Percentiles rank a stretch among this genome's conserved stretches.
These are phyloP conservation scores for Diaporthe humulicola DNA, from an alignment of 2,329 filamentous ascomycete genomes.

Conservation along the genomic window DNA sequence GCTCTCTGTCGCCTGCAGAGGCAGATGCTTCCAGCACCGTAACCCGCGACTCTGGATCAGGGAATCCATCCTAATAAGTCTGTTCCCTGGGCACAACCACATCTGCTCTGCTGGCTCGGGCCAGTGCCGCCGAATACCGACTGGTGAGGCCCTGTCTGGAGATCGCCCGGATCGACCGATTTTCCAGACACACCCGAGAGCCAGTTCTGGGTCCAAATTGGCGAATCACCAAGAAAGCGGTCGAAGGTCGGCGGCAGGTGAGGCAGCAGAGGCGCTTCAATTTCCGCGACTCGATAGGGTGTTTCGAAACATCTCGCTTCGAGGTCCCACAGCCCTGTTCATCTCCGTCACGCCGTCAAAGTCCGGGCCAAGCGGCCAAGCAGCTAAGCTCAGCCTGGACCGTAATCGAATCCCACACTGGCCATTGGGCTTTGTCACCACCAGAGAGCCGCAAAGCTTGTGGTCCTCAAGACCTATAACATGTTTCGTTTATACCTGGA, in stretches of 20 bases:
- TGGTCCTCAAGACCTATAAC: not conserved
- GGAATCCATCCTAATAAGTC: not conserved
- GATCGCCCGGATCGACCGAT: slow-evolving; percentile 19
- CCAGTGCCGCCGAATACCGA: not conserved
- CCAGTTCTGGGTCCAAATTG: not conserved
- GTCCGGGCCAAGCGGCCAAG: not conserved
- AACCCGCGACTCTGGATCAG: no score
- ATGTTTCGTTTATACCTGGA: not conserved
- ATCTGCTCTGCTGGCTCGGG: not conserved
- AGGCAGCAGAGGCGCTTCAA: slow-evolving; percentile 26
- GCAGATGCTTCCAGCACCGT: no score
- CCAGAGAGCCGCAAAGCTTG: slow-evolving; percentile 18
- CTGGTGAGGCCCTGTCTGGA: slow-evolving; percentile 3
- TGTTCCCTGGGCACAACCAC: not conserved
- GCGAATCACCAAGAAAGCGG: slow-evolving; percentile 2
- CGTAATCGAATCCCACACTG: not conserved
- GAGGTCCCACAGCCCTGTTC: slow-evolving; percentile 35
- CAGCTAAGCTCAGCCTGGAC: not conserved
- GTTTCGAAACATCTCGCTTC: slow-evolving; percentile 40
- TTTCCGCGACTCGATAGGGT: slow-evolving; percentile 18
- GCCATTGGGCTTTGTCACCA: not conserved
- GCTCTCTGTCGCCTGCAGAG: no score
- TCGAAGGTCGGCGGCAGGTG: slow-evolving; percentile 17
- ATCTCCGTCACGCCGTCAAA: slow-evolving; percentile 34
- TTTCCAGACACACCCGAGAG: not conserved